These are phyloP conservation scores for Lentithecium fluviatile DNA, from an alignment of 495 filamentous ascomycete species.

Conservation along the genomic window DNA sequence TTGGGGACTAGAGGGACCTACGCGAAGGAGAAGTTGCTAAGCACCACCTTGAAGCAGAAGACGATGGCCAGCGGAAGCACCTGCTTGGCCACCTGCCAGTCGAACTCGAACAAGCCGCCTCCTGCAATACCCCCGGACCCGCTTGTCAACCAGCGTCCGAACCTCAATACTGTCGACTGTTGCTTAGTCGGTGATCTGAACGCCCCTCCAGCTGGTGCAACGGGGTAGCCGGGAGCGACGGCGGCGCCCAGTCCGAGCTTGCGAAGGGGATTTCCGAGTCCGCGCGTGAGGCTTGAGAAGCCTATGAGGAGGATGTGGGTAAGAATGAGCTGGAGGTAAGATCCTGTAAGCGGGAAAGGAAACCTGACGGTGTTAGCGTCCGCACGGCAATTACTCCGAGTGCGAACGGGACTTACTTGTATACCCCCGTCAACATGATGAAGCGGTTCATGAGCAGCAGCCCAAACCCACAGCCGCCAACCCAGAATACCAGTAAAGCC, in stretches of 20 bases:
- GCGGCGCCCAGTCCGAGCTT: conserved; percentile 44
- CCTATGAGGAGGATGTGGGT: conserved; percentile 48
- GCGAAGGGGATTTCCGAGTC: conserved; percentile 40
- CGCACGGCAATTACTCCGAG: background rate
- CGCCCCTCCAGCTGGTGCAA: conserved; percentile 24
- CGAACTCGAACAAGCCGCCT: conserved; percentile 53
- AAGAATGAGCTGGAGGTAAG: conserved; percentile 51
- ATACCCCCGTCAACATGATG: conserved; percentile 51
- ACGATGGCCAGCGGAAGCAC: conserved; percentile 49
- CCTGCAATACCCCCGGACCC: conserved; percentile 53
- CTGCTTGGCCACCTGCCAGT: conserved; percentile 43
- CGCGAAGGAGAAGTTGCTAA: conserved; percentile 55
- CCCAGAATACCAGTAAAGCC: conserved; percentile 48
- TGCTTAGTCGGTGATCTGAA: conserved; percentile 23
- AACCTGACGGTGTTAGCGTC: conserved; percentile 39
- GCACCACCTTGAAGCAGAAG: conserved; percentile 49
- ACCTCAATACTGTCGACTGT: conserved; percentile 16
- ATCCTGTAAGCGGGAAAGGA: conserved; percentile 51
- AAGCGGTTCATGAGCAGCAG: conserved; percentile 53
- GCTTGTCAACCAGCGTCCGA: conserved; percentile 32
- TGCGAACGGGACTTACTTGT: conserved; percentile 48
- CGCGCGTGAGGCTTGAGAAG: conserved; percentile 44
- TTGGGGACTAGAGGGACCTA: conserved; percentile 29
- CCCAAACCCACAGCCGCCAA: conserved; percentile 46
- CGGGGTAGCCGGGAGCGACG: conserved; percentile 44